Percentiles rank a stretch among this genome's conserved stretches.
Evolutionary conservation across 2,329 filamentous ascomycete genomes (phyloP).

Genomic region (Fusarium odoratissimum): DNA sequence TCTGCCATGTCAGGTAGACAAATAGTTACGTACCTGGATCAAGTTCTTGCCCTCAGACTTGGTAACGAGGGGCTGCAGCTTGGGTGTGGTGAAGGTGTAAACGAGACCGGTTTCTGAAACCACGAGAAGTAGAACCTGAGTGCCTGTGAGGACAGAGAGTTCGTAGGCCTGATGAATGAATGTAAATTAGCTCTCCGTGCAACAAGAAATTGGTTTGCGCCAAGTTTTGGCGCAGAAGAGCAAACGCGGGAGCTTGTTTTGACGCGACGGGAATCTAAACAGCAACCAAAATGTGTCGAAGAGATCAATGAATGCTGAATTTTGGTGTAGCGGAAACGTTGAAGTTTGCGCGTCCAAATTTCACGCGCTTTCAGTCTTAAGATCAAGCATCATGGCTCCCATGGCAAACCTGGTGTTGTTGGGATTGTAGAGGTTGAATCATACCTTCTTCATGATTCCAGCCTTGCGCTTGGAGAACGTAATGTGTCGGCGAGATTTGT

Average conservation of each 20-base stretch:
- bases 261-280: constrained; percentile 20
- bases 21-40: constrained; percentile 80
- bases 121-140: constrained; percentile 94
- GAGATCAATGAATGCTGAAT: neutral
- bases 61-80: constrained; percentile 96
- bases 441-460: constrained; percentile 99
- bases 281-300: neutral
- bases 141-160: constrained; percentile 95
- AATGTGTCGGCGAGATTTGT: constrained; percentile 99
- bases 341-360: neutral
- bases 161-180: constrained; percentile 82
- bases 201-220: neutral
- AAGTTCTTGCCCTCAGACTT: constrained; percentile 99
- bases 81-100: constrained; percentile 98
- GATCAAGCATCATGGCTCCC: neutral
- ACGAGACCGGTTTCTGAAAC: constrained; percentile 97
- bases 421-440: constrained; percentile 48
- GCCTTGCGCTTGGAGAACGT: constrained; percentile 99
- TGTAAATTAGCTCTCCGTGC: constrained; percentile 34
- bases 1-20: neutral
- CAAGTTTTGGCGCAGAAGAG: neutral
- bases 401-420: constrained; percentile 4
- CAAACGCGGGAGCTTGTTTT: constrained; percentile 4
- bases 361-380: neutral
- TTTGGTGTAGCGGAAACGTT: neutral